Evolutionary conservation across 2,329 filamentous ascomycete species (phyloP), one percentile per base, ranked within the genome.

Genomic region (Coniochaeta sp.): DNA sequence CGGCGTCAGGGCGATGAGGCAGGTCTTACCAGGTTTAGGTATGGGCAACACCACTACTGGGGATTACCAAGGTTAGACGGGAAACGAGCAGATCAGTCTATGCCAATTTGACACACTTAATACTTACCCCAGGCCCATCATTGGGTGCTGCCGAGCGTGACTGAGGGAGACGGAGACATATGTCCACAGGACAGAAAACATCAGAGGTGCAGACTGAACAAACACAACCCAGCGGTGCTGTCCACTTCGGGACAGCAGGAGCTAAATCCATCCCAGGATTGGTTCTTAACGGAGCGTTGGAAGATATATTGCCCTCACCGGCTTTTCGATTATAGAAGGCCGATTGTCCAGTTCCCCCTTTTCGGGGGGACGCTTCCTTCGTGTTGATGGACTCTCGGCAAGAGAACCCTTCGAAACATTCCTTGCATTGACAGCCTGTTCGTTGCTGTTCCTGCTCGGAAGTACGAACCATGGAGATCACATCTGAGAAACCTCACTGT

Each of bases 281-380:
- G 75, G 79, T 73, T 76, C 84, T 85, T 86, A 89, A 89, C 86
- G 86, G 86, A 89, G 82, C 86, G 83, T 86, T 88, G 86, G 86
- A 66, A 90, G 75, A 87, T 72, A 59, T 73, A 50, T 31, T 56
- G 55, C 58, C 58, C 54, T 57, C 54, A 53, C 24, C 57, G 59
- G 60, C 54, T 57, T 46, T 56, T 63, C 65, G 64, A 61, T 52
- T 57, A 60, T 55, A 69, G 69, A 71, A 71, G 68, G 67, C 68
- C 61, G 53, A 58, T 63, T 67, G 63, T 55, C 57, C 57, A 57
- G 65, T 57, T 60, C 58, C 58, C 14, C 56, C 30, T 49, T 56
- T 32, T 50, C 40, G 51, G 57, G 56, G 58, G 47, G n/a, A 62
- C 58, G 52, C 64, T 61, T 60, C 65, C 61, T 61, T 57, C 58